Conservation (phyloP, 164 flowering plant genomes). For the Stephania japonica region DNA sequence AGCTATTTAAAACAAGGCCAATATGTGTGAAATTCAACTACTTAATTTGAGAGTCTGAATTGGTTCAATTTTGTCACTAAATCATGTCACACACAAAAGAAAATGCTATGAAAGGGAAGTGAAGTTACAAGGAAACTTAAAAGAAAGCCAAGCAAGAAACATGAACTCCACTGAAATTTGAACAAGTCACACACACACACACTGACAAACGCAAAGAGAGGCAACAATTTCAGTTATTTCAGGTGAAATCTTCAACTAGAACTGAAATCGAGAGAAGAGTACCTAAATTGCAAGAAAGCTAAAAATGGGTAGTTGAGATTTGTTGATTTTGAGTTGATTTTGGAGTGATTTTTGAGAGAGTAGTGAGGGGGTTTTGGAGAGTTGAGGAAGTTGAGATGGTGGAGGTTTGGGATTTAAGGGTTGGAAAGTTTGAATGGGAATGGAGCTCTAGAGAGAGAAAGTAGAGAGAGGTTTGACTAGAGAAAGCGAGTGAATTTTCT, state of each 20-base stretch:
- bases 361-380: not conserved
- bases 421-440: constrained; percentile 21
- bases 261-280: not conserved
- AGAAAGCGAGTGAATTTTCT: constrained; percentile 12
- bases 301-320: constrained; percentile 6
- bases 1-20: not conserved
- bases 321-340: not conserved
- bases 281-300: not conserved
- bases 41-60: too few relatives aligned
- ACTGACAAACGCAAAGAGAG: not conserved
- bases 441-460: not conserved
- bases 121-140: not conserved
- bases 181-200: not conserved
- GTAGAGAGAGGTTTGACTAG: constrained; percentile 14
- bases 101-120: not conserved
- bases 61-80: too few relatives aligned
- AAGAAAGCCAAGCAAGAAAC: not conserved
- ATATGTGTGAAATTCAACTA: too few relatives aligned
- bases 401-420: constrained; percentile 14
- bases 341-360: not conserved
- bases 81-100: too few relatives aligned
- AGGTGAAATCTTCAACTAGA: not conserved
- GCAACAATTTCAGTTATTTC: not conserved
- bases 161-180: not conserved
- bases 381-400: not conserved